phyloP scores from a whole-genome alignment of 2,329 filamentous ascomycete species.

The Fusarium hainanense region DNA sequence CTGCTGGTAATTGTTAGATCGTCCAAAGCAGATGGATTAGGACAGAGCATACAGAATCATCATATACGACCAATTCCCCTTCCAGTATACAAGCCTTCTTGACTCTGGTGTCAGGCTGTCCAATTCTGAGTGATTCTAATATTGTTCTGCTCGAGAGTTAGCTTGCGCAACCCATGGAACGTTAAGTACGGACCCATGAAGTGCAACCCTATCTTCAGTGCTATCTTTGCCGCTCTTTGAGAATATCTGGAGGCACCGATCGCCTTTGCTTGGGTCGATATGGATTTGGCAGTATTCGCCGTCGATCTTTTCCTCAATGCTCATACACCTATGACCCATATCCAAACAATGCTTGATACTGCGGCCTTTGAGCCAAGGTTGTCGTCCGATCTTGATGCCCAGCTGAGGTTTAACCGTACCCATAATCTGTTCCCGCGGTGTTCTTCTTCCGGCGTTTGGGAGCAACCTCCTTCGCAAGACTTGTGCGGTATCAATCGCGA shows the following conservation, averaged over 20 bases:
- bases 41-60: conserved; percentile 61
- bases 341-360: conserved; percentile 80
- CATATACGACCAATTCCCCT: conserved; percentile 85
- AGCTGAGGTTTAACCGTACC: conserved; percentile 61
- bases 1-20: conserved; percentile 53
- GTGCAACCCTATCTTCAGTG: conserved; percentile 72
- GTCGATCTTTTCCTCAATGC: conserved; percentile 84
- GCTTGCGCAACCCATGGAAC: background rate
- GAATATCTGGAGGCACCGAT: conserved; percentile 78
- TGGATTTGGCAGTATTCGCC: conserved; percentile 94
- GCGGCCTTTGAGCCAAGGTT: conserved; percentile 72
- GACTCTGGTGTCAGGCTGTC: conserved; percentile 67
- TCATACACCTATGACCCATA: conserved; percentile 72
- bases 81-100: conserved; percentile 79
- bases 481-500: conserved; percentile 67
- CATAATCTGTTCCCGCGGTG: conserved; percentile 40
- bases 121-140: conserved; percentile 71
- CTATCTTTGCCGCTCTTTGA: conserved; percentile 94
- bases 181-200: conserved; percentile 63
- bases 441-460: conserved; percentile 29
- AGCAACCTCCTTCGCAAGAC: conserved; percentile 34
- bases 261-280: conserved; percentile 70
- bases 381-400: conserved; percentile 73
- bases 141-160: conserved; percentile 61
- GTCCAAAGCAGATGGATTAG: background rate